Conservation (phyloP, 495 filamentous ascomycete species). For the Podospora appendiculata region DNA sequence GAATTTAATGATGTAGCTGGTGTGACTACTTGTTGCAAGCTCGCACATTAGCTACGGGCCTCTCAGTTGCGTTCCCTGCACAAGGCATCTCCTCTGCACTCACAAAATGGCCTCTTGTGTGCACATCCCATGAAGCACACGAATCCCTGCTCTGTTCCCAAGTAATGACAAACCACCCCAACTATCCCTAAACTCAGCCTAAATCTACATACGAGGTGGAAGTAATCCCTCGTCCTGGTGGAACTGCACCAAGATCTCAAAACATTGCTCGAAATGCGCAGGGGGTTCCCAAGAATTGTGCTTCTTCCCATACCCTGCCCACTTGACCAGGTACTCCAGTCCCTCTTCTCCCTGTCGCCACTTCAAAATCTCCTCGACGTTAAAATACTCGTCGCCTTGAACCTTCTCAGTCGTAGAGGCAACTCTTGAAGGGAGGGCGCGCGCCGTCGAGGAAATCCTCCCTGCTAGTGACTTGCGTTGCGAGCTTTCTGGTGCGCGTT, state of each 20-base stretch:
- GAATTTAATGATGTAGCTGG: too few species aligned
- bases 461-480: conserved; percentile 10
- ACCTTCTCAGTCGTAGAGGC: conserved; percentile 6
- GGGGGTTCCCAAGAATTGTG: conserved; percentile 11
- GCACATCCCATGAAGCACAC: too few species aligned
- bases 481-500: conserved; percentile 1
- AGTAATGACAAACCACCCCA: too few species aligned
- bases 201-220: conserved; percentile 1
- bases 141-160: too few species aligned
- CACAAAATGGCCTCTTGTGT: too few species aligned
- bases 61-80: too few species aligned
- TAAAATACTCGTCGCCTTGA: conserved; percentile 10
- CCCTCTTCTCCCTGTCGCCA: background rate
- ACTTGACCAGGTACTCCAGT: conserved; percentile 11
- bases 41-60: too few species aligned
- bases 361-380: conserved; percentile 9
- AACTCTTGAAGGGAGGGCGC: conserved; percentile 9
- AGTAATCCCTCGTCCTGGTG: conserved; percentile 6
- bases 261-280: conserved; percentile 5
- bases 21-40: too few species aligned
- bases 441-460: conserved; percentile 9
- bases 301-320: conserved; percentile 9
- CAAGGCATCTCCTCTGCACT: too few species aligned
- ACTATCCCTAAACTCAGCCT: too few species aligned
- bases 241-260: conserved; percentile 9